These are phyloP conservation scores for Fonsecaea pugnacius DNA, from an alignment of 2,329 filamentous ascomycete species.

Conservation along the genomic window DNA sequence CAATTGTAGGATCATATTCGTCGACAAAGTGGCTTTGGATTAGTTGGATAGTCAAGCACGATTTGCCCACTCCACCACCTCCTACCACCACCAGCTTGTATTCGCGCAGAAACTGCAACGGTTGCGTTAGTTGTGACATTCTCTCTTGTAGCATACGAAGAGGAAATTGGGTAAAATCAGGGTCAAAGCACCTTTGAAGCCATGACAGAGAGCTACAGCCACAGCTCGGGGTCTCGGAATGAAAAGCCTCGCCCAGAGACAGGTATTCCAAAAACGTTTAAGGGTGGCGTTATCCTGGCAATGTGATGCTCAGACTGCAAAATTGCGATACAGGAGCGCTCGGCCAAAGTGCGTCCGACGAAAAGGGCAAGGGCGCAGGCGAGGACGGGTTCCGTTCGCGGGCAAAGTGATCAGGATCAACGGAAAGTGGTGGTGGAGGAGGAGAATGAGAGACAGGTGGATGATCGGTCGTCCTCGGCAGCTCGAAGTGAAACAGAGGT, in stretches of 20 bases:
- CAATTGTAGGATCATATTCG: conserved; percentile 98
- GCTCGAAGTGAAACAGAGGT: conserved; percentile 22
- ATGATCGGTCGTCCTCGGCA: conserved; percentile 6
- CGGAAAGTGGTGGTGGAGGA: conserved; percentile 3
- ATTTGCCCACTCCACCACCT: conserved; percentile 98
- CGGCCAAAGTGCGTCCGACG: conserved; percentile 20
- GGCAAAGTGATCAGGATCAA: not conserved
- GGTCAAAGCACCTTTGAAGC: conserved; percentile 47
- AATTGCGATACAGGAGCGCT: conserved; percentile 24
- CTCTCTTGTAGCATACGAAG: conserved; percentile 3
- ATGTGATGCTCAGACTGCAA: conserved; percentile 2
- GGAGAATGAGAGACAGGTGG: conserved; percentile 6
- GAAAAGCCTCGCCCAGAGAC: conserved; percentile 28
- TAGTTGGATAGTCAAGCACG: conserved; percentile 96
- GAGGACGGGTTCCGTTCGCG: not conserved
- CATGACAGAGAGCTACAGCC: conserved; percentile 37
- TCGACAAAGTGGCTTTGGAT: conserved; percentile 97
- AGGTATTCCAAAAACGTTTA: conserved; percentile 24
- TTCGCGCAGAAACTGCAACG: conserved; percentile 75
- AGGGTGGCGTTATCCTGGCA: conserved; percentile 21
- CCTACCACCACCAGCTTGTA: conserved; percentile 98
- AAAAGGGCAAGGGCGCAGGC: conserved; percentile 4
- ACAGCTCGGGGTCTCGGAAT: conserved; percentile 14
- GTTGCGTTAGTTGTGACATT: conserved; percentile 43
- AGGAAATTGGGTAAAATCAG: conserved; percentile 10